phyloP scores from a whole-genome alignment of 805 yeast species.

The Myxozyma neotropica region DNA sequence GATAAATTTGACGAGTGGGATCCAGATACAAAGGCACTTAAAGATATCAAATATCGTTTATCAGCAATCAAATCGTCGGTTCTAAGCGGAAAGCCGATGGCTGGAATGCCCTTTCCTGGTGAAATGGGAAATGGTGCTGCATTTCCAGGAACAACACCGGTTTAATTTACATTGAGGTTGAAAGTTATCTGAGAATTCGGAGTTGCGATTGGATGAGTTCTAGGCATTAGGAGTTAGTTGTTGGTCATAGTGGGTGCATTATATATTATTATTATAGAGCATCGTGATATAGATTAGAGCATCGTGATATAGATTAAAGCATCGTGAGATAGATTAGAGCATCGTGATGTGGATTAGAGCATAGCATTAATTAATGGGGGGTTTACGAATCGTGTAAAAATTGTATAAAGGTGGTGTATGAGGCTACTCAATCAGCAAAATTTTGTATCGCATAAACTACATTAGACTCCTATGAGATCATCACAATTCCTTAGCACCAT shows the following conservation, averaged over 20 bases:
- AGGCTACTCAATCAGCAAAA: too few species aligned
- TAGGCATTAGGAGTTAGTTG: background rate
- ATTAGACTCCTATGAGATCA: too few species aligned
- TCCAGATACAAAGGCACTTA: constrained; percentile 78
- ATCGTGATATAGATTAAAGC: too few species aligned
- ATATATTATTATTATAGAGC: background rate
- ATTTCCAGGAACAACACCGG: background rate
- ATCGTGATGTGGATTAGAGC: too few species aligned
- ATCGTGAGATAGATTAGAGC: background rate
- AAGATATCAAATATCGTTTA: constrained; percentile 79
- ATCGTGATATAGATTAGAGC: background rate
- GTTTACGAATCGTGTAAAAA: too few species aligned
- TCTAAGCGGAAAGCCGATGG: constrained; percentile 4
- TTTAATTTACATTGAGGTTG: background rate
- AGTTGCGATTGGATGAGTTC: background rate
- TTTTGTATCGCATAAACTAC: too few species aligned
- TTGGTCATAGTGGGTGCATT: background rate
- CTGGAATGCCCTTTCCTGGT: background rate
- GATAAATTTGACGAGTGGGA: constrained; percentile 81
- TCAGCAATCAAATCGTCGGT: constrained; percentile 36
- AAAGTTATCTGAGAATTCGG: background rate
- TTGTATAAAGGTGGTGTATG: too few species aligned
- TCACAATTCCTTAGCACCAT: too few species aligned
- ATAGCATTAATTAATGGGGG: too few species aligned
- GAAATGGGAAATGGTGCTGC: background rate